These are phyloP conservation scores for Clonostachys solani DNA, from an alignment of 2,329 filamentous ascomycete genomes.

Conservation along the genomic window DNA sequence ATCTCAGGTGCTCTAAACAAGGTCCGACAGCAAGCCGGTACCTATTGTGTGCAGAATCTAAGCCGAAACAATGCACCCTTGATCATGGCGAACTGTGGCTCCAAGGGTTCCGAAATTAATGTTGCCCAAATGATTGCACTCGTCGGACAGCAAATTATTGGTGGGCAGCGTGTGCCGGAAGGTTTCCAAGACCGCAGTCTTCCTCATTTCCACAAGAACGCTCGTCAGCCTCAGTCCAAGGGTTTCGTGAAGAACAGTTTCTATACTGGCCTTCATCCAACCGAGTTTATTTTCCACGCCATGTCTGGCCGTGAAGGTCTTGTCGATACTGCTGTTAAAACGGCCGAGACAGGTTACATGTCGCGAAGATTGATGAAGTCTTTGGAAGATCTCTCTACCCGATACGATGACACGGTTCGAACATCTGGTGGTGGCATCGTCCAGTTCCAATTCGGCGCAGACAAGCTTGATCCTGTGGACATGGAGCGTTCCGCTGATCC, in stretches of 20 bases:
- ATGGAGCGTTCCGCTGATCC: constrained; percentile 95
- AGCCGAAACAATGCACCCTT: constrained; percentile 90
- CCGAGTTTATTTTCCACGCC: constrained; percentile 96
- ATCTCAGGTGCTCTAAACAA: constrained; percentile 90
- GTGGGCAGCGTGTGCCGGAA: constrained; percentile 85
- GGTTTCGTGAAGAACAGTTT: constrained; percentile 98
- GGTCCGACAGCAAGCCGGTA: constrained; percentile 86
- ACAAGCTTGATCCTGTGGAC: constrained; percentile 91
- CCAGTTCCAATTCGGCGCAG: constrained; percentile 96
- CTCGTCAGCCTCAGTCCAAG: constrained; percentile 87
- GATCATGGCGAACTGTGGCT: constrained; percentile 96
- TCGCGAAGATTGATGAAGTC: constrained; percentile 97
- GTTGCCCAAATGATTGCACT: constrained; percentile 98
- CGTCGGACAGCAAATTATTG: constrained; percentile 97
- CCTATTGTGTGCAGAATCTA: constrained; percentile 83
- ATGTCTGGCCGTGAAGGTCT: constrained; percentile 98
- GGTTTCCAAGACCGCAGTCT: constrained; percentile 94
- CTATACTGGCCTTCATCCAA: constrained; percentile 84
- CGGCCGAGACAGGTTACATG: constrained; percentile 98
- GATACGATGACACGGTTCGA: constrained; percentile 92
- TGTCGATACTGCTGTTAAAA: constrained; percentile 98
- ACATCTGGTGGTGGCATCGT: constrained; percentile 87
- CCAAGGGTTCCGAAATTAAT: constrained; percentile 96
- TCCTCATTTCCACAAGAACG: constrained; percentile 92
- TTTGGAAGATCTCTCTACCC: constrained; percentile 86